Evolutionary conservation across 768 basidiomycete genomes (phyloP).

Genomic region (Naematelia encephala): DNA sequence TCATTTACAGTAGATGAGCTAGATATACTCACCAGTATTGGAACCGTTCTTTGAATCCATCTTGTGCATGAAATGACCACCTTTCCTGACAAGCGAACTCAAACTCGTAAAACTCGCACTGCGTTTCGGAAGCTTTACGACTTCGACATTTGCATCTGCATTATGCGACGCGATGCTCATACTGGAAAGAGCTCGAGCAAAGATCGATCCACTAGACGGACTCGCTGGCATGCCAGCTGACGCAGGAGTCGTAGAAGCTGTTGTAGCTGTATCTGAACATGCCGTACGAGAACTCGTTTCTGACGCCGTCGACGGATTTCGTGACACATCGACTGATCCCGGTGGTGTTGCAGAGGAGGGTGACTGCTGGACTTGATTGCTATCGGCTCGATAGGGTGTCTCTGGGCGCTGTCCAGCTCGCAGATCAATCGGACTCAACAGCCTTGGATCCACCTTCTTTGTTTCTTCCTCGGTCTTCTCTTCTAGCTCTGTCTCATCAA

Average conservation of each 20-base stretch:
- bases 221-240: background rate
- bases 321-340: background rate
- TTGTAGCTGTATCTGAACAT: background rate
- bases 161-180: conserved; percentile 26
- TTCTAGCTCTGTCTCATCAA: conserved; percentile 11
- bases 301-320: background rate
- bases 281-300: background rate
- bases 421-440: conserved; percentile 36
- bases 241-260: background rate
- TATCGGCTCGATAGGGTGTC: background rate
- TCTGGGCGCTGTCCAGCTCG: conserved; percentile 8
- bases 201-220: conserved; percentile 3
- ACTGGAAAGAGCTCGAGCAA: conserved; percentile 31
- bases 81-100: conserved; percentile 23
- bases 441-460: conserved; percentile 21
- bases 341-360: too few species aligned
- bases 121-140: conserved; percentile 26
- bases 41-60: background rate
- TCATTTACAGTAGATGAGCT: too few species aligned
- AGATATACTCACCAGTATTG: background rate
- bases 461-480: conserved; percentile 10
- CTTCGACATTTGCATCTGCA: conserved; percentile 6
- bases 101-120: conserved; percentile 39
- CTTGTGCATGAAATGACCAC: background rate
- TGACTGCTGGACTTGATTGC: background rate